These are phyloP conservation scores for Entamoeba moshkovskii DNA, from an alignment of 208 protist genomes.

Conservation along the genomic window DNA sequence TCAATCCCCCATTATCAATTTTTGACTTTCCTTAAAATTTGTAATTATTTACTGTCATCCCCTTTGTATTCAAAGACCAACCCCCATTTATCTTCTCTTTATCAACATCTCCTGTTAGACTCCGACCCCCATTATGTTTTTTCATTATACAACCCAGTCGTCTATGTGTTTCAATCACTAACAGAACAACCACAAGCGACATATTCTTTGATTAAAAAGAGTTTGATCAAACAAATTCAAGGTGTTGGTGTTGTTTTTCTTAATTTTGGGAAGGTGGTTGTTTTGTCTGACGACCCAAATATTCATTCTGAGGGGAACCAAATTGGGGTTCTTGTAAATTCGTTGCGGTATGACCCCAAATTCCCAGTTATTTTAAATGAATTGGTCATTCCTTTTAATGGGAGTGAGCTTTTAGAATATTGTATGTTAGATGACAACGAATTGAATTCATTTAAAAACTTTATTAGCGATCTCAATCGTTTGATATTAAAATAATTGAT, in stretches of 20 bases:
- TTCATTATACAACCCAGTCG: not conserved
- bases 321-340: not conserved
- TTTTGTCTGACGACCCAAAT: not conserved
- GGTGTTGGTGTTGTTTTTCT: not conserved
- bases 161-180: not conserved
- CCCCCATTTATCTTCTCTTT: not conserved
- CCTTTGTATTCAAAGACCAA: not conserved
- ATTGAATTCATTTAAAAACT: not conserved
- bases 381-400: not conserved
- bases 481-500: not conserved
- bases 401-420: not conserved
- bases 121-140: not conserved
- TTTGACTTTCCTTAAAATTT: not conserved
- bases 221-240: not conserved
- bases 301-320: not conserved
- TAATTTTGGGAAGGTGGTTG: not conserved
- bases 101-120: not conserved
- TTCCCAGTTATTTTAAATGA: not conserved
- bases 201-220: not conserved
- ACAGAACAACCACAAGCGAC: not conserved
- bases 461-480: not conserved
- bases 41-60: not conserved
- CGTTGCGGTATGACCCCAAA: not conserved
- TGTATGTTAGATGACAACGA: not conserved
- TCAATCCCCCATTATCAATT: not conserved